Evolutionary conservation across 1,284 basidiomycete species (phyloP), one percentile per base, ranked within the genome.

Genomic region (Ceratorhiza oryzae-sativae): DNA sequence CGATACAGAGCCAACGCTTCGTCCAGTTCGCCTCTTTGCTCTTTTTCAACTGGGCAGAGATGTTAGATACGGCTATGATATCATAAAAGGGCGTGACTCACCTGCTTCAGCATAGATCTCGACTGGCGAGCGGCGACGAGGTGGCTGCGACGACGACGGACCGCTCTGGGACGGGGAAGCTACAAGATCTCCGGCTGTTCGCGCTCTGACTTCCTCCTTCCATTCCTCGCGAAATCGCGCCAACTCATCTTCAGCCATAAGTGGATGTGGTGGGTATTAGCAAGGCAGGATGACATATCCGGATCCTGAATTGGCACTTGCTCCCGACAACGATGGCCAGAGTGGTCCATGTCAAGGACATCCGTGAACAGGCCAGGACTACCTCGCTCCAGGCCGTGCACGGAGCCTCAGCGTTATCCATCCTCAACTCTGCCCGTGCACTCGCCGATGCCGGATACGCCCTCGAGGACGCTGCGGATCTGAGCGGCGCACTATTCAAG

Each of bases 1-100:
- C 91, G 86, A 77, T 96, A 96, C 2, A 94, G 81, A 27, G 80
- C 78, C 6, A 94, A 80, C 8, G 94, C 94, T 39, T 90, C 87
- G 75, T 93, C 90, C 48, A 93, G 83, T 73, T 90, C 83, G 48
- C 93, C 88, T 45, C 81, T 80, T 77, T 92, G 90, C 80, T 96
- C 94, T 71, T 86, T 83, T 60, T 87, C 83, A 30, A 93, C 85
- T 3, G 94, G 94, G 25, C n/a, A 30, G 13, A 46, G 25, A 49
- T 32, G 34, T 42, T 39, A 51, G 55, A 34, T 53, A 45, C 10
- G 39, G 36, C 20, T 32, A 23, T 18, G n/a, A 45, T 67, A 53
- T 20, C 48, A 70, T 36, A 68, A 20, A 63, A 9, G 6, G 15
- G 3, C 61, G 13, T 25, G 25, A 32, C 25, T n/a, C 46, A 42